Base-by-base conservation (phyloP, 495 filamentous ascomycete species). In the Aspergillus homomorphus region DNA sequence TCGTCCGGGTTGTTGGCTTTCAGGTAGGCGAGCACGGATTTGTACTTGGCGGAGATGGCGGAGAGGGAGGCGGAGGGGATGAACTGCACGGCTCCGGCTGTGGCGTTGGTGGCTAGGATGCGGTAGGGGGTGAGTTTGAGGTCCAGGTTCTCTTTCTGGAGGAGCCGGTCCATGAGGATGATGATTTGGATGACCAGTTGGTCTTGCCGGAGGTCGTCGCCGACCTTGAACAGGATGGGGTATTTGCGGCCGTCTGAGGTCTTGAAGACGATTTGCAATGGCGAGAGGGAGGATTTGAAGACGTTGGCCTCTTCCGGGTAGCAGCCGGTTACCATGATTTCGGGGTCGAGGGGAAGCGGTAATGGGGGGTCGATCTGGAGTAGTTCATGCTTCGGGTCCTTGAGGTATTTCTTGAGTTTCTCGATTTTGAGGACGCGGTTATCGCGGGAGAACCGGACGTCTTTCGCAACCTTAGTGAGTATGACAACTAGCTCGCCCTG, bases 181-280 rank as follows among this genome's bases (percentile, higher is more conserved):
- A 99, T 96, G 64, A 98, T 97, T 61, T 99, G 94, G 60, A 99
- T 95, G 48, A 98, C 92, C 0, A 99, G 84, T 71, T 99, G 94
- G 65, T 99, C 94, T 73, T 99, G 94, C 0, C 94, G 89, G 42
- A 99, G 82, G 67, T 99, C 94, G 66, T 99, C 94, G 43, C 94
- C 94, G 3, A 91, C 92, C 72, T 99, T 99, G 82, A 98, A 98
- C 46, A 97, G 85, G 52, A 99, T 86, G 18, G 91, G 88, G 69
- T 98, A 98, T 59, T 87, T 88, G 42, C 79, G 77, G 4, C 88
- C 89, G 5, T 85, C 81, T 1, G 82, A 78, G 0, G 91, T 96
- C 68, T 88, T 91, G 74, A 98, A 96, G 30, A 89, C 88, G n/a
- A 98, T 82, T 60, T 90, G 88, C 23, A 99, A 85, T 1, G 94